Base-by-base conservation (phyloP, 108 stramenopile genomes). In the Bacterosira constricta region DNA sequence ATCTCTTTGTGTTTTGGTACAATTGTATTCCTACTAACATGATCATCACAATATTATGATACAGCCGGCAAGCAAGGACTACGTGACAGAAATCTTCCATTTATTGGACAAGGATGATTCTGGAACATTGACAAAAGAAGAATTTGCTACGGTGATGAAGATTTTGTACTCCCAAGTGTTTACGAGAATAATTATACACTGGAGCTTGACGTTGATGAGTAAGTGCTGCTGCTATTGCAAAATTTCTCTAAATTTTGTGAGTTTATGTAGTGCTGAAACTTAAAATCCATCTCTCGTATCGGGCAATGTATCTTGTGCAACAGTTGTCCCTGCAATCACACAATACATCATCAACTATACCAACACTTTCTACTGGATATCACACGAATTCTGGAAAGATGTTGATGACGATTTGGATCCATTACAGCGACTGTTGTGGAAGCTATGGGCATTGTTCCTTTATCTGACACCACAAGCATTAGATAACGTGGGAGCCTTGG, bases 91-190 rank as follows among this genome's bases (percentile, higher is more conserved):
- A 12, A 75, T 94, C 9, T 94, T 94, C 75, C 71, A 73, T 11
- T 62, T 78, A n/a, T 38, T 90, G 38, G 90, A 94, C 55, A 61
- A 32, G 0, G 86, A 91, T 51, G 35, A 74, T 11, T 54, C 66
- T 46, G 88, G 87, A 17, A 47, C 63, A 21, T 70, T 94, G 59
- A 74, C 83, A 53, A 60, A 66, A 31, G 73, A 88, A 6, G 92
- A 94, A 66, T 94, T 91, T 64, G 61, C 73, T 31, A 49, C 49
- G 13, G 92, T 91, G 18, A 85, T 94, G 79, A 74, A 73, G 50
- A 76, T 94, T 9, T 57, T 94, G 21, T 89, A 86, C 46, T 77
- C 85, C 7, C 90, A 94, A 59, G 88, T 91, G 7, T 62, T 90
- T 34, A 66, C 82, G 11, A 72, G 92, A n/a, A 87, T 94, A 36